Conservation (phyloP, 768 basidiomycete genomes). For the Boletellus ananas region DNA sequence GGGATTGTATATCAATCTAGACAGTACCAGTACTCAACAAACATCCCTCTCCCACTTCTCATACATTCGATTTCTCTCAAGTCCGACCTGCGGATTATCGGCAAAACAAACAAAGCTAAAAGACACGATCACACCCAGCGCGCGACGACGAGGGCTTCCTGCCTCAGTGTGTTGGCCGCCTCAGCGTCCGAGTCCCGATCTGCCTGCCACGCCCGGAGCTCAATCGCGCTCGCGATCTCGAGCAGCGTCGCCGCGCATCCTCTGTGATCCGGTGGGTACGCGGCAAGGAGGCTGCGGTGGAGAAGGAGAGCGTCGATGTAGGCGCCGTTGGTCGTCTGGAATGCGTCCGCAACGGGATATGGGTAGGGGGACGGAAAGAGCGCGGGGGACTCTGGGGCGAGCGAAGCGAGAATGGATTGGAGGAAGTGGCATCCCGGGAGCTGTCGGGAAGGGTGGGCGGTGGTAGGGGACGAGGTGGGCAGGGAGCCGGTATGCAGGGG, state of each 20-base stretch:
- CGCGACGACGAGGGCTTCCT: slow-evolving; percentile 63
- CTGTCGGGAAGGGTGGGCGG: slow-evolving; percentile 4
- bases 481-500: slow-evolving; percentile 7
- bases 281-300: slow-evolving; percentile 65
- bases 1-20: neutral
- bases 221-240: slow-evolving; percentile 62
- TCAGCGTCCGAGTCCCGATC: slow-evolving; percentile 69
- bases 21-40: neutral
- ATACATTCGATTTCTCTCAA: no score
- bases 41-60: no score
- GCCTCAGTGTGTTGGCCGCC: slow-evolving; percentile 62
- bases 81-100: slow-evolving; percentile 9
- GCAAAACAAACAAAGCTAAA: neutral
- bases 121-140: slow-evolving; percentile 12
- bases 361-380: slow-evolving; percentile 33
- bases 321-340: slow-evolving; percentile 62
- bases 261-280: slow-evolving; percentile 58
- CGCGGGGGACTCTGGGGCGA: slow-evolving; percentile 40
- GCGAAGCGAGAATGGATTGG: slow-evolving; percentile 52
- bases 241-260: slow-evolving; percentile 62
- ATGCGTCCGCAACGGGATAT: slow-evolving; percentile 27
- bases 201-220: slow-evolving; percentile 62
- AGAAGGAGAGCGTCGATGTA: slow-evolving; percentile 78
- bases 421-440: slow-evolving; percentile 60
- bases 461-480: slow-evolving; percentile 15